Base-by-base conservation (phyloP, 176 grass and related monocot species). In the Musa itinerans region DNA sequence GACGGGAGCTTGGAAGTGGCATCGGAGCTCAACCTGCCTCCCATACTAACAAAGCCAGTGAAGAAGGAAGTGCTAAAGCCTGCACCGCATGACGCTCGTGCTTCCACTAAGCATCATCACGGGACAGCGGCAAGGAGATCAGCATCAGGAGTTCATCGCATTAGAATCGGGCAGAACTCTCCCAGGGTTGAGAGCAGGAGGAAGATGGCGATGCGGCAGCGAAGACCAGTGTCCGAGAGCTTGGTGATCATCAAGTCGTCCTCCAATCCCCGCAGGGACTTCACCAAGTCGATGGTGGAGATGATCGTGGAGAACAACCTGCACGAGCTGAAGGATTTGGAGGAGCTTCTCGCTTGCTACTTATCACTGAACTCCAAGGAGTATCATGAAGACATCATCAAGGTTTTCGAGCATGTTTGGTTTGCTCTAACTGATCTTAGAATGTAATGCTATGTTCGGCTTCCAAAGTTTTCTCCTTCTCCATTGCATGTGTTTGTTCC, bases 371-470 rank as follows among this genome's bases (percentile, higher is more conserved):
- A 96, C 77, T 78, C 86, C 0, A 65, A 53, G 59, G 84, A 89
- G 82, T 87, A 85, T 81, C 92, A 96, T 77, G 82, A 76, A 50
- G 65, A 89, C n/a, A 96, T 96, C 76, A 81, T 85, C 80, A 84
- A 92, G 82, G 92, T 80, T 21, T 96, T 92, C 65, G 74, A 25
- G 65, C 84, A 78, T 11, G 26, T 96, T 80, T 87, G 77, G 68
- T 48, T 84, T 25, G 54, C 82, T 12, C 75, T 87, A 63, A 16
- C 21, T 54, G 27, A 72, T 62, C 16, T 20, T 9, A 9, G 15
- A 8, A 62, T 62, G 17, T 20, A 20, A 20, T 21, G 34, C 34
- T 6, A 43, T 6, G 34, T 43, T 43, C 34, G 3, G 34, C 34
- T 43, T 43, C 34, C 34, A 43, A n/a, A 43, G 4, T 43, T 43